phyloP scores from a whole-genome alignment of 2,329 filamentous ascomycete species.

The Cylindrodendrum hubeiense region DNA sequence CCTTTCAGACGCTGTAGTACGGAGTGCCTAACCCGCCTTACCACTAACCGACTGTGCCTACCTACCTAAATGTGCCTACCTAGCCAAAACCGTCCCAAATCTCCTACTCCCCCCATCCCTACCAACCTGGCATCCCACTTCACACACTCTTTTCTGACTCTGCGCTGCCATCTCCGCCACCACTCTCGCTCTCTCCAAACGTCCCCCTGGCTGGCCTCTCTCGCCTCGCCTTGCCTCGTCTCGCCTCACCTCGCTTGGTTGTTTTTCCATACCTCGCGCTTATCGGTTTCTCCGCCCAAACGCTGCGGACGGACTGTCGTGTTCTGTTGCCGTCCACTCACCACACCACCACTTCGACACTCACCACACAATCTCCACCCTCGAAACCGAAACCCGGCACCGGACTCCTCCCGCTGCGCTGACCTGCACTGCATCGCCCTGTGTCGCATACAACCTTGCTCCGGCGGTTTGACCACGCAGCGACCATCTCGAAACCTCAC shows the following conservation, averaged over 20 bases:
- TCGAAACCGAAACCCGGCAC: conserved; percentile 28
- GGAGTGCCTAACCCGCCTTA: no score
- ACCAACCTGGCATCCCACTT: conserved; percentile 11
- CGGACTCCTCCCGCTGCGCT: conserved; percentile 21
- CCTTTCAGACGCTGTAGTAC: neutral
- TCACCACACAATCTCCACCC: conserved; percentile 26
- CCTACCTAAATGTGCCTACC: no score
- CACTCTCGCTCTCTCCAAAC: conserved; percentile 12
- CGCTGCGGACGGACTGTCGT: conserved; percentile 1
- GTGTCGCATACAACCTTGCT: conserved; percentile 45
- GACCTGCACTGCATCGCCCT: conserved; percentile 30
- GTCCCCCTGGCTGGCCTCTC: conserved; percentile 18
- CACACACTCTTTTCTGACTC: conserved; percentile 15
- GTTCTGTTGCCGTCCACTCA: neutral
- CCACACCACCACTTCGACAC: conserved; percentile 22
- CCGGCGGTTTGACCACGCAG: conserved; percentile 40
- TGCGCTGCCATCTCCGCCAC: conserved; percentile 6
- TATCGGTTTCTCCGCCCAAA: conserved; percentile 12
- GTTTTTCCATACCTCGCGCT: conserved; percentile 3
- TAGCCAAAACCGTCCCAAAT: conserved; percentile 5
- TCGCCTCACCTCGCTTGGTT: conserved; percentile 18
- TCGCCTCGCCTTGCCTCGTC: conserved; percentile 19
- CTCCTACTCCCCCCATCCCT: conserved; percentile 5
- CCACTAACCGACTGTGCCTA: conserved; percentile 9
- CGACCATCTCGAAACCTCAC: conserved; percentile 52